These are phyloP conservation scores for Pseudoneurospora amorphoporcata DNA, from an alignment of 495 filamentous ascomycete genomes.

Conservation along the genomic window DNA sequence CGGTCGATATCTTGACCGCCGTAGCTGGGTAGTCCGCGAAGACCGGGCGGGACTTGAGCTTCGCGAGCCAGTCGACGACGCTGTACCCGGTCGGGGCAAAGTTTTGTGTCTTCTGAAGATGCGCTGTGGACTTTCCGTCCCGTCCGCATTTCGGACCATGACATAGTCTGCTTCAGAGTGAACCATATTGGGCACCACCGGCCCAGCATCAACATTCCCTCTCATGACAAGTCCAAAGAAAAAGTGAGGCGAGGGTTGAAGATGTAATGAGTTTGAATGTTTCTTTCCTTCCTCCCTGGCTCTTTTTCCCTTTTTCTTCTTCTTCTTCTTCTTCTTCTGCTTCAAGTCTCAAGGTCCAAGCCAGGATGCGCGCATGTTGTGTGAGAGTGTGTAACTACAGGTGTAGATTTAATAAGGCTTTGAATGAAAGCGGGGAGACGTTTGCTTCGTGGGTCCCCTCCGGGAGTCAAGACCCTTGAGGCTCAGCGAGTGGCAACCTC, in stretches of 20 bases:
- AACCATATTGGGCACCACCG: slow-evolving; percentile 13
- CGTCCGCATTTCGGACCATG: slow-evolving; percentile 6
- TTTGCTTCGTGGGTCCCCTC: background rate
- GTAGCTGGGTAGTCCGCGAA: slow-evolving; percentile 22
- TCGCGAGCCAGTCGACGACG: slow-evolving; percentile 14
- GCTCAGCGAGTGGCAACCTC: background rate
- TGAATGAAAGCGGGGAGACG: background rate
- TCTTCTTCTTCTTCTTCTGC: background rate
- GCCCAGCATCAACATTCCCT: slow-evolving; percentile 5
- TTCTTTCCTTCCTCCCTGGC: background rate
- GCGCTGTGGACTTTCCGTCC: slow-evolving; percentile 17
- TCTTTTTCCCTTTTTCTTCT: background rate
- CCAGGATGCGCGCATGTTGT: background rate
- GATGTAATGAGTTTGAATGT: background rate
- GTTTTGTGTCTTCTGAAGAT: slow-evolving; percentile 47
- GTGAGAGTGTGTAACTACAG: background rate
- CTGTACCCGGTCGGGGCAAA: slow-evolving; percentile 39
- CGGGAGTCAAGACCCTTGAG: background rate
- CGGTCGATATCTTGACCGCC: slow-evolving; percentile 1
- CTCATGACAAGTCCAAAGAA: background rate
- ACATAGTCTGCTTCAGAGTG: slow-evolving; percentile 13
- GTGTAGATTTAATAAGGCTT: background rate
- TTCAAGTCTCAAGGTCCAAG: background rate
- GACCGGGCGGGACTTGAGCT: slow-evolving; percentile 9
- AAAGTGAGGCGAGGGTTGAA: background rate